Evolutionary conservation across 2,329 filamentous ascomycete genomes (phyloP).

Genomic region (Hymenoscyphus fructigenus): DNA sequence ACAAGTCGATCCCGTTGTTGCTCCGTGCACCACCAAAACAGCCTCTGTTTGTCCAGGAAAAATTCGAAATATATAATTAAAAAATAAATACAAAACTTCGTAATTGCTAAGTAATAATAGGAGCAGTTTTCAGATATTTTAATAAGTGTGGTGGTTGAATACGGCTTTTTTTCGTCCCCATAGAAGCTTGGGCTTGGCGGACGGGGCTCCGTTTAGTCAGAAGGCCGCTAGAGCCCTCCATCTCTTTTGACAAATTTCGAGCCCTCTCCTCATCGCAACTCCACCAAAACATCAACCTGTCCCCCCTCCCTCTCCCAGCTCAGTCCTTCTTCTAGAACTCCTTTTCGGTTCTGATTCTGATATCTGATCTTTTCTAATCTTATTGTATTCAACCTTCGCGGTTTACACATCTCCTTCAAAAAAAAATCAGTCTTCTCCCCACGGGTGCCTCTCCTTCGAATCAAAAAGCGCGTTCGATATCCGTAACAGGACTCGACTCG

Average conservation of each 20-base stretch:
- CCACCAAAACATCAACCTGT: slow-evolving; percentile 20
- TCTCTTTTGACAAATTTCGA: slow-evolving; percentile 14
- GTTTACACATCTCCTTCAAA: slow-evolving; percentile 21
- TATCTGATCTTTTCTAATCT: slow-evolving; percentile 28
- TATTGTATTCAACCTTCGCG: slow-evolving; percentile 27
- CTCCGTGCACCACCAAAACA: too few relatives aligned
- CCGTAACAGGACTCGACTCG: slow-evolving; percentile 34
- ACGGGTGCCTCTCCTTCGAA: slow-evolving; percentile 17
- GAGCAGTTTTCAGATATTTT: too few relatives aligned
- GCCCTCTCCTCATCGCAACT: slow-evolving; percentile 8
- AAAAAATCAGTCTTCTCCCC: slow-evolving; percentile 15
- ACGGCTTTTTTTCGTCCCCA: not conserved
- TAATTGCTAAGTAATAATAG: too few relatives aligned
- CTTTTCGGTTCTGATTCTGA: slow-evolving; percentile 27
- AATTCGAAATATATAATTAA: too few relatives aligned
- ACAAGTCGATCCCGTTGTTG: too few relatives aligned
- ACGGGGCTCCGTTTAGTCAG: not conserved
- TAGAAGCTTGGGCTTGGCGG: not conserved
- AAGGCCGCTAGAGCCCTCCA: not conserved
- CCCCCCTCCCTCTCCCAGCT: slow-evolving; percentile 13
- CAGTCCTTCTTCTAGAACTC: slow-evolving; percentile 27
- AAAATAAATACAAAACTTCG: too few relatives aligned
- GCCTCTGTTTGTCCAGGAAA: too few relatives aligned
- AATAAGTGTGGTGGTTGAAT: too few relatives aligned
- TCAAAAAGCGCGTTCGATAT: slow-evolving; percentile 31